These are phyloP conservation scores for Haplosporangium sp. DNA, from an alignment of 371 early-diverging fungal genomes.

Conservation along the genomic window DNA sequence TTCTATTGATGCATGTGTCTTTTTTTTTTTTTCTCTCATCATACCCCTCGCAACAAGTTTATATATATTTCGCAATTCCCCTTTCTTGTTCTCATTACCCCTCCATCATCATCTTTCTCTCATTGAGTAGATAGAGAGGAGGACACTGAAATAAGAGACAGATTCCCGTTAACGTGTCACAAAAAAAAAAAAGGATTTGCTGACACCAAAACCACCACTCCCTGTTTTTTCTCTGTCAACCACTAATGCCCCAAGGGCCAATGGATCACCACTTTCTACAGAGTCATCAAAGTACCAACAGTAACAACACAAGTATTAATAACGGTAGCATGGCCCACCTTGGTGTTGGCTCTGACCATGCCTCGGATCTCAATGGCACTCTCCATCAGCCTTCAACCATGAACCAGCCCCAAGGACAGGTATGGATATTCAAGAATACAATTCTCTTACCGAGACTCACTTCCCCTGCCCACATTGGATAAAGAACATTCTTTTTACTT, in stretches of 20 bases:
- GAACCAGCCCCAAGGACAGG: conserved; percentile 55
- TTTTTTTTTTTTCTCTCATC: conserved; percentile 1
- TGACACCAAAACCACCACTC: background rate
- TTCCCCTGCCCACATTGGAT: background rate
- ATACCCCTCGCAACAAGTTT: background rate
- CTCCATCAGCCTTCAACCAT: conserved; percentile 54
- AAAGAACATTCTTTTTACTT: too few relatives aligned
- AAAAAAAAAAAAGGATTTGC: background rate
- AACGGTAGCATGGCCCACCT: conserved; percentile 19
- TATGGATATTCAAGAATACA: conserved; percentile 6
- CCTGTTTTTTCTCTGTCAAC: conserved; percentile 3
- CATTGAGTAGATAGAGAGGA: background rate
- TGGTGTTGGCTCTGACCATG: conserved; percentile 15
- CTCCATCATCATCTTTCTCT: conserved; percentile 15
- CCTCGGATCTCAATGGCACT: conserved; percentile 26
- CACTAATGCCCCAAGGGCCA: conserved; percentile 44
- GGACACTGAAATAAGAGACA: background rate
- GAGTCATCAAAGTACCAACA: conserved; percentile 21
- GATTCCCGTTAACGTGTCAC: background rate
- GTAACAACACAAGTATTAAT: conserved; percentile 10
- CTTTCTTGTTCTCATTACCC: background rate
- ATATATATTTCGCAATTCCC: background rate
- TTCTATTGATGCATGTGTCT: background rate
- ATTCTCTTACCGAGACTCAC: background rate
- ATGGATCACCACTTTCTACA: conserved; percentile 56